Base-by-base conservation (phyloP, 805 yeast genomes). In the Ogataea paradorogensis region DNA sequence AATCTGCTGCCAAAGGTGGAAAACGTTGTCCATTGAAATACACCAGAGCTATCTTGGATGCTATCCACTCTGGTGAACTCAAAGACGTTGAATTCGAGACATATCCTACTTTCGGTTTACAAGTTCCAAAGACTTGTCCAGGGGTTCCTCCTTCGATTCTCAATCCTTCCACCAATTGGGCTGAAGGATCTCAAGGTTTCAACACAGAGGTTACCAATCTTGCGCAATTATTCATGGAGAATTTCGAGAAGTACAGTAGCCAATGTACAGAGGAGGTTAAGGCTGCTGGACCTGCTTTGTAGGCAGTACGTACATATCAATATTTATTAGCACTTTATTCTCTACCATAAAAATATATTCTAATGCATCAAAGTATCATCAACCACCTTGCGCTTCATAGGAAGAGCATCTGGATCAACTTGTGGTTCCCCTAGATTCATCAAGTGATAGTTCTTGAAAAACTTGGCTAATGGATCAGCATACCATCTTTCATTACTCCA, bases 11-110 rank as follows among this genome's bases (percentile, higher is more conserved):
- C 40, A 76, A 80, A 64, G 98, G 97, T 56, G 99, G 98, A 63
- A 84, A 87, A 74, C 84, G 99, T 73, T 91, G 98, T 72, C 91
- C 98, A 45, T 79, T 91, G 69, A 91, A 91, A 69, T 91, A 88
- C 80, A 91, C 99, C 46, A 84, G 99, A 73, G 95, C 96, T 43
- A 90, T 91, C 50, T 74, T 91, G 62, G 96, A 91, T 65, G 82
- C 96, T 29, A 89, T 91, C 58, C 98, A 91, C 70, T 78, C 88
- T 52, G 99, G 98, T 50, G 81, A 83, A 52, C 78, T 91, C 58
- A 78, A 78, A 48, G 70, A 87, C 55, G 90, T 73, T 49, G 86
- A 82, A 59, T 91, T 73, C 67, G 97, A 90, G 71, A 73, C 73
- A 35, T 82, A 85, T 70, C 95, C 89, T 51, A 80, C 82, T 32